These are phyloP conservation scores for Globisporangium splendens DNA, from an alignment of 352 stramenopile species.

Conservation along the genomic window DNA sequence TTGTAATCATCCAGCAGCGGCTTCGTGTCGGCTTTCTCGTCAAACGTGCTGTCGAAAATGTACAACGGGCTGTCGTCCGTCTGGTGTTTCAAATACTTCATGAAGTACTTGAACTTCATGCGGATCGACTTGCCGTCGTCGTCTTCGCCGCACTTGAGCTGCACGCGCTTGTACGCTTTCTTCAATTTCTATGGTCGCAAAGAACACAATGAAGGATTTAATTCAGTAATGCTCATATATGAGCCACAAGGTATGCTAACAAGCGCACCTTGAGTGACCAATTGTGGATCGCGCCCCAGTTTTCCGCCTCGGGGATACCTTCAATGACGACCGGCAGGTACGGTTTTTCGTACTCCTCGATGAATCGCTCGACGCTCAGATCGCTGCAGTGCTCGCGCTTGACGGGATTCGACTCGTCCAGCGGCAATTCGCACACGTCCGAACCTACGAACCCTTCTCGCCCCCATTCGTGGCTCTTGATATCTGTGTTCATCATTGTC, in stretches of 20 bases:
- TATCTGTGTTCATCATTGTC: constrained; percentile 40
- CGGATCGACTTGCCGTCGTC: constrained; percentile 74
- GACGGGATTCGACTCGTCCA: constrained; percentile 65
- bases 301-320: constrained; percentile 74
- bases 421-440: constrained; percentile 68
- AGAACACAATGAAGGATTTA: neutral
- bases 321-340: constrained; percentile 78
- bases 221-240: constrained; percentile 5
- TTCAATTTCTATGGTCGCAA: constrained; percentile 36
- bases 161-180: constrained; percentile 72
- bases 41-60: constrained; percentile 97
- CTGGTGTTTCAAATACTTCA: constrained; percentile 66
- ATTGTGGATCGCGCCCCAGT: constrained; percentile 61
- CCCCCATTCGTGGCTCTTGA: constrained; percentile 58
- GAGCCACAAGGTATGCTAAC: too few species aligned
- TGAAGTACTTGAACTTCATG: constrained; percentile 84
- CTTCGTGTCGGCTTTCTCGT: constrained; percentile 78
- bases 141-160: constrained; percentile 81
- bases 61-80: constrained; percentile 93
- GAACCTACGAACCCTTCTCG: constrained; percentile 81
- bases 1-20: constrained; percentile 71
- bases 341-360: constrained; percentile 79
- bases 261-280: constrained; percentile 65
- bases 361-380: constrained; percentile 78
- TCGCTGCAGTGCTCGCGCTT: constrained; percentile 72